Percentiles rank a stretch among this genome's conserved stretches.
Evolutionary conservation across 2,329 filamentous ascomycete species (phyloP).

Genomic region (Aurifilum marmelostoma): DNA sequence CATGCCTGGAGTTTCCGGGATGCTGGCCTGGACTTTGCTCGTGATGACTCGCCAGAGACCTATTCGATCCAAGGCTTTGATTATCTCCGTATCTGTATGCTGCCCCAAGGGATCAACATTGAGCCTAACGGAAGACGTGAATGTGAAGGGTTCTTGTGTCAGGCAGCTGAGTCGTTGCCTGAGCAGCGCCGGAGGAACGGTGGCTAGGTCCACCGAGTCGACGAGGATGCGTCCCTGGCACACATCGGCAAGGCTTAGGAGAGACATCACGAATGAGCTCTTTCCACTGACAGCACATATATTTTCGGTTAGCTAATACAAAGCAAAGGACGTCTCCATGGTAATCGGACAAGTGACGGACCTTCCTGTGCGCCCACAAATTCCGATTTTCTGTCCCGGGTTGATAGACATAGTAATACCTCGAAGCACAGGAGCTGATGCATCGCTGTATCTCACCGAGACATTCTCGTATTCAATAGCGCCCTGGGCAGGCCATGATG

Average conservation of each 20-base stretch:
- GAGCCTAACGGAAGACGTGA: not conserved
- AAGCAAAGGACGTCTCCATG: not conserved
- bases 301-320: too few species aligned
- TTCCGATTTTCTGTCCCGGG: not conserved
- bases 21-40: not conserved
- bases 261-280: not conserved
- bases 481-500: not conserved
- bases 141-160: not conserved
- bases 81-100: not conserved
- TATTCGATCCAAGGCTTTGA: not conserved
- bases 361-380: not conserved
- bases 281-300: not conserved
- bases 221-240: not conserved
- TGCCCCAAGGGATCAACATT: not conserved
- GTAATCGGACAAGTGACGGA: not conserved
- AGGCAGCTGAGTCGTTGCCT: not conserved
- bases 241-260: not conserved
- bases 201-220: not conserved
- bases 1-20: not conserved
- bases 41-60: not conserved
- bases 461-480: not conserved
- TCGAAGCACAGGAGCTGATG: not conserved
- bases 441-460: not conserved
- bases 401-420: not conserved
- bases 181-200: not conserved